A percentile compares a stretch with the other conserved stretches of the same genome.
These are phyloP conservation scores for Colletotrichum sp. DNA, from an alignment of 2,329 filamentous ascomycete species.

Conservation along the genomic window DNA sequence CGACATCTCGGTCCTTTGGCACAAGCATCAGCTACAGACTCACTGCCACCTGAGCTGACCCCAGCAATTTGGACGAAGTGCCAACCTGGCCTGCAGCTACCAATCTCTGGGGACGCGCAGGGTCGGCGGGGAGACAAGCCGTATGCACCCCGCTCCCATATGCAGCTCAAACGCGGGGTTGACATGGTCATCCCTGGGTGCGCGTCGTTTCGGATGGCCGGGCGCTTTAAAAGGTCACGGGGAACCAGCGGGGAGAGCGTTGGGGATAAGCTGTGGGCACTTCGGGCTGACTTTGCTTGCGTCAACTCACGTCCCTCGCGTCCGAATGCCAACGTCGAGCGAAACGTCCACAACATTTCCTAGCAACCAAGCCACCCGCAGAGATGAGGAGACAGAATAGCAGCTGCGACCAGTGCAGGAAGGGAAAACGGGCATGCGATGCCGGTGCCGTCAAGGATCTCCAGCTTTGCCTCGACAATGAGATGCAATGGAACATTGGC, in stretches of 20 bases:
- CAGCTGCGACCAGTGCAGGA: constrained; percentile 30
- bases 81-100: not conserved
- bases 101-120: not conserved
- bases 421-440: constrained; percentile 28
- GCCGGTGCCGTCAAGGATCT: constrained; percentile 12
- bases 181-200: not conserved
- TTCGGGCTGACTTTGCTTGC: not conserved
- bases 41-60: not conserved
- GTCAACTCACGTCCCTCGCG: not conserved
- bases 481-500: constrained; percentile 3
- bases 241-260: not conserved
- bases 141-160: not conserved
- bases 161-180: not conserved
- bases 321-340: not conserved
- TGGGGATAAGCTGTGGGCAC: not conserved
- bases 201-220: constrained; percentile 1
- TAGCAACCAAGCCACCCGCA: not conserved
- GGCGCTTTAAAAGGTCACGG: not conserved
- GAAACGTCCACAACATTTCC: not conserved
- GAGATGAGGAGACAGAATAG: constrained; percentile 24
- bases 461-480: not conserved
- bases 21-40: not conserved
- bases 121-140: not conserved
- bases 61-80: not conserved
- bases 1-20: not conserved